Base-by-base conservation (phyloP, 1,139 yeast species). In the Debaryomyces psychrophilus region DNA sequence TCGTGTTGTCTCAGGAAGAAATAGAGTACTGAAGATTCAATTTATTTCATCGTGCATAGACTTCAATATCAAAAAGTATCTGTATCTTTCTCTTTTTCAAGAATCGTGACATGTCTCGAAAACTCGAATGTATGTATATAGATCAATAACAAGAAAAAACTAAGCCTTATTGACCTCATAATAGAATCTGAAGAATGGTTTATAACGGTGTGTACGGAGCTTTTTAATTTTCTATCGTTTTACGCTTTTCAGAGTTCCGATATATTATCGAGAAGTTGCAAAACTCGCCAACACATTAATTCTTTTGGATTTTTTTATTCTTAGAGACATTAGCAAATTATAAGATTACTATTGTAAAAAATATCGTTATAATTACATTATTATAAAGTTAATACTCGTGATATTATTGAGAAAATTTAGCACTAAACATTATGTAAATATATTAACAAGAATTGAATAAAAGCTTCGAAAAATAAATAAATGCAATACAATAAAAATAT, bases 401-500 rank as follows among this genome's bases (percentile, higher is more conserved):
- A 18, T 18, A 33, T 18, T 33, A 33, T 33, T 29, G 33, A 11
- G 18, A 6, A n/a, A 33, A 20, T 4, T 20, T 18, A 25, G 9
- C 17, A 35, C 38, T 35, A 35, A 23, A 35, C 20, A 35, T 35
- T 35, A 35, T 35, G n/a, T 14, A 35, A 35, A 14, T 23, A 35
- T 35, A 35, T 35, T 35, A 35, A 12, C 12, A 12, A 35, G 38
- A 29, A 23, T 27, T 39, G 35, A 39, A 39, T 25, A 18, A 17
- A 27, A 18, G 12, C 26, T 18, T 33, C 37, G 37, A 18, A 37
- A 26, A 25, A 28, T 18, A 22, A 31, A 31, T 17, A 15, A 31
- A 31, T 38, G 41, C 41, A 28, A 28, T n/a, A 14, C 33, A 26
- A 28, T 17, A 26, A 38, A 38, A 14, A 28, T 20, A 18, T 38